phyloP scores from a whole-genome alignment of 352 stramenopile genomes.

The Aphanomyces cochlioides region DNA sequence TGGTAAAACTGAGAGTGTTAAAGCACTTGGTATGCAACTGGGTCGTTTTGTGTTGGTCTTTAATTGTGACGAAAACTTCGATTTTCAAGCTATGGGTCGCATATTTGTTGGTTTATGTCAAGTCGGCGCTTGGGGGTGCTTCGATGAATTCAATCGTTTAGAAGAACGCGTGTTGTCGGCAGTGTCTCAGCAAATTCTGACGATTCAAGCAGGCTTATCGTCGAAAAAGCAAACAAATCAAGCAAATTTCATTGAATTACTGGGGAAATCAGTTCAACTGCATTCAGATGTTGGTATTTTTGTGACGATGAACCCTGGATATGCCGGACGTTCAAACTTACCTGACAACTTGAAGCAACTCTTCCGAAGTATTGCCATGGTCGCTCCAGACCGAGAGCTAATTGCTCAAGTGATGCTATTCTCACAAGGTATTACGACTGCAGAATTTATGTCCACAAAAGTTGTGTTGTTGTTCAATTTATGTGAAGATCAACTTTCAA shows the following conservation, averaged over 20 bases:
- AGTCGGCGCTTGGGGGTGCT: conserved; percentile 99
- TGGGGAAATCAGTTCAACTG: conserved; percentile 93
- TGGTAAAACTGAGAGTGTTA: conserved; percentile 99
- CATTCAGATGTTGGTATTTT: conserved; percentile 99
- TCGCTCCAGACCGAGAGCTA: conserved; percentile 97
- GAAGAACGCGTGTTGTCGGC: conserved; percentile 99
- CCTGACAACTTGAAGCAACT: conserved; percentile 99
- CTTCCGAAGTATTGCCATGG: conserved; percentile 99
- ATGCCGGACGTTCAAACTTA: conserved; percentile 96
- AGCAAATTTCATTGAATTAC: conserved; percentile 86
- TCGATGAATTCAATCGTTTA: conserved; percentile 99
- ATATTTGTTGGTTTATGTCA: conserved; percentile 99
- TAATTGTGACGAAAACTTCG: conserved; percentile 99
- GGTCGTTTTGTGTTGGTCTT: conserved; percentile 99
- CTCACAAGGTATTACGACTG: conserved; percentile 98
- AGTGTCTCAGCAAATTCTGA: conserved; percentile 99
- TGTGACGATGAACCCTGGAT: conserved; percentile 99
- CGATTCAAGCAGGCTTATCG: conserved; percentile 97
- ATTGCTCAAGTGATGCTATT: conserved; percentile 99
- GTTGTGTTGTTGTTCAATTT: conserved; percentile 99
- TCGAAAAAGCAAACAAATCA: conserved; percentile 42
- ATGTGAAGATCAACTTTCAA: conserved; percentile 97
- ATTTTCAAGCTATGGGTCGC: conserved; percentile 99
- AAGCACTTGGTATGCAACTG: conserved; percentile 97
- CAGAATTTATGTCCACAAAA: conserved; percentile 94